Evolutionary conservation across 495 filamentous ascomycete genomes (phyloP).

Genomic region (Xylaria acuta): DNA sequence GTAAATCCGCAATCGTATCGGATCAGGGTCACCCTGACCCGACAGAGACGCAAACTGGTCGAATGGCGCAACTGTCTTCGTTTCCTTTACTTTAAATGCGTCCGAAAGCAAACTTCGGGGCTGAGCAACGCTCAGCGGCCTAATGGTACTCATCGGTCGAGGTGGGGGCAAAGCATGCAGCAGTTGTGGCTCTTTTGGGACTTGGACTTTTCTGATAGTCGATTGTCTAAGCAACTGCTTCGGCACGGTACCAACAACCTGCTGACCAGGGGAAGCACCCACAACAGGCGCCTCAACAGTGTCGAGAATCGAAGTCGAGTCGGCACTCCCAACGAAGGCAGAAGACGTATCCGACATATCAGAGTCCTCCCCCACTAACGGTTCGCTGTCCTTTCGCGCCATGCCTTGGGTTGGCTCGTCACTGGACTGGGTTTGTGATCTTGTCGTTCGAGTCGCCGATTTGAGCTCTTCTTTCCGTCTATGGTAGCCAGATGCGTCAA

Average conservation of each 20-base stretch:
- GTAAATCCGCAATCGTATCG: constrained; percentile 85
- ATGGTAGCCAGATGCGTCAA: constrained; percentile 71
- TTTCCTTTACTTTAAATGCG: constrained; percentile 76
- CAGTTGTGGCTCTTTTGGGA: constrained; percentile 60
- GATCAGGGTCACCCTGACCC: constrained; percentile 82
- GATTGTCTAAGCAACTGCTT: constrained; percentile 57
- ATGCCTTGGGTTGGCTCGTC: constrained; percentile 49
- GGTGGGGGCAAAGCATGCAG: constrained; percentile 84
- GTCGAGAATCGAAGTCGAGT: constrained; percentile 60
- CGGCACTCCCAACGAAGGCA: constrained; percentile 60
- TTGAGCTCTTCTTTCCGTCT: constrained; percentile 58
- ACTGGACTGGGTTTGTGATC: constrained; percentile 53
- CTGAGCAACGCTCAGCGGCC: constrained; percentile 81
- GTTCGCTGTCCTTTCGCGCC: constrained; percentile 58
- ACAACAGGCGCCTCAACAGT: constrained; percentile 52
- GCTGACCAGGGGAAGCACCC: constrained; percentile 54
- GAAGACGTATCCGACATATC: constrained; percentile 62
- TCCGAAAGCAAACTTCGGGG: constrained; percentile 75
- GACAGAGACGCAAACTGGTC: constrained; percentile 86
- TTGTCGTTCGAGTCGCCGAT: constrained; percentile 43
- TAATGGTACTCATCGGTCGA: constrained; percentile 84
- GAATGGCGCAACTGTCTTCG: constrained; percentile 80
- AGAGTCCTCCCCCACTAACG: constrained; percentile 62
- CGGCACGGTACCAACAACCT: constrained; percentile 62
- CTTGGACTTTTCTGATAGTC: constrained; percentile 51